Evolutionary conservation across 352 stramenopile genomes (phyloP).

Genomic region (Thalassiosira mediterranea): DNA sequence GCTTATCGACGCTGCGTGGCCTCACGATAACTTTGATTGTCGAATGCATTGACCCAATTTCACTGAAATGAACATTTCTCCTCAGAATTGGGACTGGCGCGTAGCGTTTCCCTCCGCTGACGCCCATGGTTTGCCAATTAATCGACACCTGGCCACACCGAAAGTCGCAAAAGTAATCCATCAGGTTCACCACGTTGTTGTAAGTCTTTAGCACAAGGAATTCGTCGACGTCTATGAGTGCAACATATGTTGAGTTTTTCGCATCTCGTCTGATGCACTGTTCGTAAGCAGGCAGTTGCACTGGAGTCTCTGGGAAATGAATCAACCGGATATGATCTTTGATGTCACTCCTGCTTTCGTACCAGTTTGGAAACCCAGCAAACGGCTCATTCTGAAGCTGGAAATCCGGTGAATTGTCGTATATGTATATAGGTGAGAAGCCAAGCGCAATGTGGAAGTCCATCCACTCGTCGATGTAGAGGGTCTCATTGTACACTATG

Average conservation of each 20-base stretch:
- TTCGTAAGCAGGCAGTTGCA: constrained; percentile 15
- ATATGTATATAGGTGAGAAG: constrained; percentile 65
- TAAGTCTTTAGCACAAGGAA: constrained; percentile 43
- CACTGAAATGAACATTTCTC: background rate
- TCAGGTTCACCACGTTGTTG: constrained; percentile 27
- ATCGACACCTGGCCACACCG: constrained; percentile 13
- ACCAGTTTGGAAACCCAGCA: constrained; percentile 17
- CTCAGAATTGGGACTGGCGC: constrained; percentile 8
- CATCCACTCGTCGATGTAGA: constrained; percentile 64
- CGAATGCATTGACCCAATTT: background rate
- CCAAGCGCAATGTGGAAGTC: constrained; percentile 63
- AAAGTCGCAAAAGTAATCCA: constrained; percentile 23
- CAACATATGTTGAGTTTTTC: constrained; percentile 20
- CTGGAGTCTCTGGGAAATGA: constrained; percentile 15
- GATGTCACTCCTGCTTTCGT: constrained; percentile 1
- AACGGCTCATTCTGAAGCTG: constrained; percentile 12
- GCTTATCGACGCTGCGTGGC: constrained; percentile 2
- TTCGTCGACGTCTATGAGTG: constrained; percentile 43
- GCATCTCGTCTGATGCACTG: constrained; percentile 16
- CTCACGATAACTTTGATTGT: constrained; percentile 12
- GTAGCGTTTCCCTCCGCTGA: constrained; percentile 4
- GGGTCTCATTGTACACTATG: constrained; percentile 36
- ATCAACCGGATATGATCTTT: constrained; percentile 26
- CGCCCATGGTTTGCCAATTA: constrained; percentile 23
- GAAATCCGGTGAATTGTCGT: constrained; percentile 63